phyloP scores from a whole-genome alignment of 176 grass and related monocot genomes.

The Miscanthus lutarioriparius region DNA sequence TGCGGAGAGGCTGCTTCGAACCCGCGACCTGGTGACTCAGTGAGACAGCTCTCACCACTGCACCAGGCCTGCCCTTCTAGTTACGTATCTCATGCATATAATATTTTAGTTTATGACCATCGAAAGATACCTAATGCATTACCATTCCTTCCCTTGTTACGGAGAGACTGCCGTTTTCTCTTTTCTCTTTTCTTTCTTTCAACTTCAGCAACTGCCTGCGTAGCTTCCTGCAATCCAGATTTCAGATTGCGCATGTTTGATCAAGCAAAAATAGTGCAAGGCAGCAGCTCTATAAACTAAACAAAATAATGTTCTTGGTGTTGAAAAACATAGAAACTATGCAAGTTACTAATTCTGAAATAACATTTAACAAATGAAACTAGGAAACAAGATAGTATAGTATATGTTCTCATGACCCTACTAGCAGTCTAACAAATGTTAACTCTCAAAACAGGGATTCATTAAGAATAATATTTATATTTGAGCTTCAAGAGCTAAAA shows the following conservation, averaged over 20 bases:
- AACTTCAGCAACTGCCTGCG: conserved; percentile 68
- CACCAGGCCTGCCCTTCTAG: too few species aligned
- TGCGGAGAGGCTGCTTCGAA: too few species aligned
- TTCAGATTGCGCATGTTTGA: conserved; percentile 12
- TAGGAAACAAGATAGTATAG: neutral
- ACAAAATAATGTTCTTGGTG: conserved; percentile 1
- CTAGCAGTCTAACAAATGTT: conserved; percentile 6
- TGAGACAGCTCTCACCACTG: too few species aligned
- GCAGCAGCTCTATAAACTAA: neutral
- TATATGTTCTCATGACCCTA: neutral
- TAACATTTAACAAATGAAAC: conserved; percentile 19
- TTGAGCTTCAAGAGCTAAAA: neutral
- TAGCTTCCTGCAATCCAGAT: conserved; percentile 69
- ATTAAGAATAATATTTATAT: conserved; percentile 17
- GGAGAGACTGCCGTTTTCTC: conserved; percentile 49
- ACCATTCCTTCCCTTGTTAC: conserved; percentile 56
- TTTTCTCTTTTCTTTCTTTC: conserved; percentile 84
- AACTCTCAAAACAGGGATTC: neutral
- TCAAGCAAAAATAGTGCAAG: conserved; percentile 12
- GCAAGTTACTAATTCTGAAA: neutral
- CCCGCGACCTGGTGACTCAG: too few species aligned
- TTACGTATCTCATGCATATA: neutral
- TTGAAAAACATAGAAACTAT: neutral
- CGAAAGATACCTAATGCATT: neutral
- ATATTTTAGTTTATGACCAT: conserved; percentile 4